Percentiles rank a stretch among this genome's conserved stretches.
phyloP scores from a whole-genome alignment of 495 filamentous ascomycete species.

The Coniosporium apollinis region DNA sequence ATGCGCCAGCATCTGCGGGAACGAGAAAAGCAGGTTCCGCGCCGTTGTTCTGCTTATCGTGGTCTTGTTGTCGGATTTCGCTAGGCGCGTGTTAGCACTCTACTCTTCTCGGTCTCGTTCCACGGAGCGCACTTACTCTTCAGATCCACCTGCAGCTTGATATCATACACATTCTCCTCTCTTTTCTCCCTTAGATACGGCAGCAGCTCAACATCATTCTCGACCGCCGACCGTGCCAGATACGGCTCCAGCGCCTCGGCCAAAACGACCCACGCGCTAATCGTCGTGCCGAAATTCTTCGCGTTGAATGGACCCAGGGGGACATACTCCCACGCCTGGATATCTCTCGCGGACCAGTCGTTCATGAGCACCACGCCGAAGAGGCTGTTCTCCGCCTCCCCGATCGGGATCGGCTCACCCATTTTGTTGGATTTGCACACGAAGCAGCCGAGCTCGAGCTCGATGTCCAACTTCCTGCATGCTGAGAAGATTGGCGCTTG shows the following conservation, averaged over 20 bases:
- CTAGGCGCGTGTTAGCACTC: slow-evolving; percentile 15
- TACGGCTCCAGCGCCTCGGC: slow-evolving; percentile 69
- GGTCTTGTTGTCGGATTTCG: slow-evolving; percentile 40
- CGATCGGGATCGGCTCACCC: slow-evolving; percentile 37
- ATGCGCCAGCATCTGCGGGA: slow-evolving; percentile 88
- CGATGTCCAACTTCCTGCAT: slow-evolving; percentile 59
- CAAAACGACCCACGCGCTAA: slow-evolving; percentile 80
- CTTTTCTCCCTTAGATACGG: slow-evolving; percentile 53
- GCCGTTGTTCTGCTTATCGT: slow-evolving; percentile 48
- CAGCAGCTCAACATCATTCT: slow-evolving; percentile 46
- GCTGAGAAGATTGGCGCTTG: slow-evolving; percentile 46
- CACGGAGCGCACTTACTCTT: slow-evolving; percentile 33
- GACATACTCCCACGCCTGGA: slow-evolving; percentile 78
- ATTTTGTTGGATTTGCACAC: slow-evolving; percentile 49
- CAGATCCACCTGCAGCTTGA: slow-evolving; percentile 57
- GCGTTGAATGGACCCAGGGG: slow-evolving; percentile 55
- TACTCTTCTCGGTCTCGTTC: background rate
- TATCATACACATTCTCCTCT: slow-evolving; percentile 50
- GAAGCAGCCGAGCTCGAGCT: slow-evolving; percentile 78
- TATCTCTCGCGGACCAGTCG: slow-evolving; percentile 86
- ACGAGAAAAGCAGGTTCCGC: slow-evolving; percentile 71
- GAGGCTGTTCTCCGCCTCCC: slow-evolving; percentile 56
- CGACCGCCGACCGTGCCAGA: slow-evolving; percentile 30
- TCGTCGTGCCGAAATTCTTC: slow-evolving; percentile 87
- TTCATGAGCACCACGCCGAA: slow-evolving; percentile 87